A percentile compares a stretch with the other conserved stretches of the same genome.
These are phyloP conservation scores for Trypethelium eluteriae DNA, from an alignment of 495 filamentous ascomycete genomes.

Conservation along the genomic window DNA sequence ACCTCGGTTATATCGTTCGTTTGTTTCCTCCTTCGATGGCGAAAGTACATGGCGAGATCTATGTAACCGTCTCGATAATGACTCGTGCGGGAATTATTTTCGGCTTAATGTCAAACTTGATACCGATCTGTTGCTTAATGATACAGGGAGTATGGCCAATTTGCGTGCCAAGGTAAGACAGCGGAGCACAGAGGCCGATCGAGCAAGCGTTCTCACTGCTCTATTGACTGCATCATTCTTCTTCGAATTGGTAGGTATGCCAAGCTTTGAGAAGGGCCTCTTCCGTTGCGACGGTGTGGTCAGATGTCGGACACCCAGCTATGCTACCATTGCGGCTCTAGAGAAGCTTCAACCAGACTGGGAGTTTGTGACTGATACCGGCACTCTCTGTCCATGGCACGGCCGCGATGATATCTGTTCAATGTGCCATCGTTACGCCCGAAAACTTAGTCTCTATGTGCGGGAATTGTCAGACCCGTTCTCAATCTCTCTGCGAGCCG, in stretches of 20 bases:
- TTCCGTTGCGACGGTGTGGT: conserved; percentile 5
- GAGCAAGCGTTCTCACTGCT: background rate
- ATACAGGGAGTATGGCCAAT: background rate
- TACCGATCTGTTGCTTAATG: background rate
- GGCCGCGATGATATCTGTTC: background rate
- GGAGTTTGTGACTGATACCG: background rate
- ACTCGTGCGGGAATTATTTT: background rate
- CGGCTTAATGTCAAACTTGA: conserved; percentile 2
- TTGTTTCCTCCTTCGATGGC: conserved; percentile 10
- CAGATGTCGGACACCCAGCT: background rate
- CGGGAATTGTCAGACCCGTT: background rate
- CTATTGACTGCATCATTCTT: conserved; percentile 7
- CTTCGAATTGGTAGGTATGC: conserved; percentile 1
- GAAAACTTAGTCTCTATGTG: background rate
- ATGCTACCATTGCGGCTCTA: background rate
- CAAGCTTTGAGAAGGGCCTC: background rate
- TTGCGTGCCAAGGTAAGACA: background rate
- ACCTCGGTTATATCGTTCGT: conserved; percentile 11
- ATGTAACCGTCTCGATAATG: conserved; percentile 2
- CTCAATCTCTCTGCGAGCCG: conserved; percentile 1
- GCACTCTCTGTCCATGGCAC: background rate
- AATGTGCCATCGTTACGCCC: background rate
- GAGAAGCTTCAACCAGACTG: background rate
- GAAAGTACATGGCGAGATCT: conserved; percentile 12
- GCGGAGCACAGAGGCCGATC: background rate